Evolutionary conservation across 441 rosid species (phyloP), one percentile per base, ranked within the genome.

Genomic region (Monsonia emarginata): DNA sequence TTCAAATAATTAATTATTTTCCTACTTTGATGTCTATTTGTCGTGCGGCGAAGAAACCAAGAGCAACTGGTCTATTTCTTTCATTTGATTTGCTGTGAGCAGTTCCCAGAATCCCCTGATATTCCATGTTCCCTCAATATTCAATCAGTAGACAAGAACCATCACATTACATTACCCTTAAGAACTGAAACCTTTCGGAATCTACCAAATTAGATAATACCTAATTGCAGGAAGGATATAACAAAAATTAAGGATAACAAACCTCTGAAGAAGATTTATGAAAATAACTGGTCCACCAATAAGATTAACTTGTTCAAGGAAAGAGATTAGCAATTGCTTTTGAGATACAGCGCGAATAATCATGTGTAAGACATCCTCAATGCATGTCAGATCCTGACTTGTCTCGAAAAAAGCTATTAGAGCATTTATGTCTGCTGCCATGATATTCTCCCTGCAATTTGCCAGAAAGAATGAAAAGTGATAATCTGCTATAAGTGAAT

Each of bases 311-410:
- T 89, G 97, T 69, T 95, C 99, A 54, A 89, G 86, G 76, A 95
- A 89, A 77, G 88, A 81, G 74, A 79, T 77, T 78, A 89, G 96
- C 77, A 89, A 72, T 63, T 79, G 73, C 78, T 86, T 84, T 72
- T 91, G 91, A 62, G 97, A 86, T 65, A 91, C 80, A 77, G 91
- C 90, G 72, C 97, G 97, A 65, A 91, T 87, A 79, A 89, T 79
- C 99, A 91, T 89, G 79, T 87, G 97, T 70, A 95, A 70, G 74
- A 89, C 83, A 85, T 95, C 99, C 80, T 95, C 99, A 72, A 95
- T 79, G 81, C 97, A 91, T 54, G 89, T 71, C 88, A 85, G 82
- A 85, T 95, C 99, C 74, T 86, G 91, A 79, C 96, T 91, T 59
- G 86, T 87, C 80, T 95, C 97, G 71, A 89, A 89, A 79, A 88